Evolutionary conservation across 192 early-diverging fungal species (phyloP), one percentile per base, ranked within the genome.

Genomic region (Coemansia sp.): DNA sequence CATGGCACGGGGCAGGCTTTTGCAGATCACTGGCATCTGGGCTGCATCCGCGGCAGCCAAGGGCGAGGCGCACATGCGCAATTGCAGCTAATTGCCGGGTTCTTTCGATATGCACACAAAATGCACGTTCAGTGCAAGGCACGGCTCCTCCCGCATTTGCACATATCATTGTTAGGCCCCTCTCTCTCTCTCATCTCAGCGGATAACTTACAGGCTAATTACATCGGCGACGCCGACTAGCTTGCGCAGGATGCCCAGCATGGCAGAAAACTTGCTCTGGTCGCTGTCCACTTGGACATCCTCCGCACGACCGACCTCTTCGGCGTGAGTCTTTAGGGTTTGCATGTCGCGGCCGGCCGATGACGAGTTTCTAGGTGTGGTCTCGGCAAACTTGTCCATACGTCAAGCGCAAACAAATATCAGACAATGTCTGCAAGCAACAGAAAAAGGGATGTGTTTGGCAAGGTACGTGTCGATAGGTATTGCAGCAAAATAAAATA

Each of bases 181-280:
- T 46, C 42, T 19, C 21, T 24, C 26, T 9, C 8, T 21, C 43
- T 22, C 19, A 22, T 46, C 21, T n/a, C n/a, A n/a, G n/a, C n/a
- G n/a, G n/a, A n/a, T n/a, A n/a, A 74, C 76, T 73, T 70, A 80
- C 76, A 87, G 48, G 41, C 70, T 67, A 27, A 80, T 69, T 8
- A 90, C 72, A 60, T 90, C 88, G 56, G 87, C 85, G 33, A 88
- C 87, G 5, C 88, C 86, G n/a, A 86, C 68, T 1, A 87, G 63
- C 48, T 87, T 87, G 77, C 83, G 79, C 17, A 89, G 80, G 42
- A 89, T 69, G 35, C 81, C 72, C 29, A 87, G 72, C 39, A 86
- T 75, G 14, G 80, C 75, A 34, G 74, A 75, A 57, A 88, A 74
- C 65, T 83, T 85, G 68, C 77, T 74, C 56, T 83, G 81, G 40